A percentile compares a stretch with the other conserved stretches of the same genome.
Evolutionary conservation across 2,329 filamentous ascomycete species (phyloP).

Genomic region (Exophiala oligosperma): DNA sequence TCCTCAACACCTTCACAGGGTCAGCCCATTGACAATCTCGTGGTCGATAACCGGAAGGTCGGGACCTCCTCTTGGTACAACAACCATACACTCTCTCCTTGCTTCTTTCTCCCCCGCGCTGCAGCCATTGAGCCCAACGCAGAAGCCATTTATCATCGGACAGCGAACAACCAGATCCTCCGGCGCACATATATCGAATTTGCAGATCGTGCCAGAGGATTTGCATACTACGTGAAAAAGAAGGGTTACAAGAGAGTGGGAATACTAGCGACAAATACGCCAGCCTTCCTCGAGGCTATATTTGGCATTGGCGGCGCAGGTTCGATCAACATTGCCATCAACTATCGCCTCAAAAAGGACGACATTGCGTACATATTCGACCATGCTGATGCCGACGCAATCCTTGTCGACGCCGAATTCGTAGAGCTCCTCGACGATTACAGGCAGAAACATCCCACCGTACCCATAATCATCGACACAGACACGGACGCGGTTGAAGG

Average conservation of each 20-base stretch:
- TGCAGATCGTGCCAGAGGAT: constrained; percentile 79
- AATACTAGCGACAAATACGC: constrained; percentile 87
- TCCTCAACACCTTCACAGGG: constrained; percentile 29
- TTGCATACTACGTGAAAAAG: constrained; percentile 84
- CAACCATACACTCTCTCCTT: constrained; percentile 80
- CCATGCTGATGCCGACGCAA: constrained; percentile 80
- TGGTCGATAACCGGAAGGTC: constrained; percentile 45
- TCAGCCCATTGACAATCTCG: constrained; percentile 33
- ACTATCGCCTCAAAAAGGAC: constrained; percentile 74
- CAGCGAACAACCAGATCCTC: constrained; percentile 71
- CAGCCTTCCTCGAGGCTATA: constrained; percentile 86
- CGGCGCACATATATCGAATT: constrained; percentile 77
- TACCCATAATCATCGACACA: constrained; percentile 76
- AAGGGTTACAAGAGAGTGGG: constrained; percentile 75
- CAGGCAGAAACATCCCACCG: constrained; percentile 57
- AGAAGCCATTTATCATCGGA: constrained; percentile 81
- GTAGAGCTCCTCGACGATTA: constrained; percentile 68
- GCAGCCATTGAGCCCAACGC: constrained; percentile 85
- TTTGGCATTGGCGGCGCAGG: constrained; percentile 84
- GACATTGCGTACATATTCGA: constrained; percentile 90
- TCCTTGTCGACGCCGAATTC: constrained; percentile 86
- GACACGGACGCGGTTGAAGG: constrained; percentile 79
- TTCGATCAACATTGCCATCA: constrained; percentile 71
- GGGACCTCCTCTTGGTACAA: constrained; percentile 50
- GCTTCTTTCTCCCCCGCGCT: constrained; percentile 81